Percentiles rank a stretch among this genome's conserved stretches.
phyloP scores from a whole-genome alignment of 768 basidiomycete species.

The Russula foetens region DNA sequence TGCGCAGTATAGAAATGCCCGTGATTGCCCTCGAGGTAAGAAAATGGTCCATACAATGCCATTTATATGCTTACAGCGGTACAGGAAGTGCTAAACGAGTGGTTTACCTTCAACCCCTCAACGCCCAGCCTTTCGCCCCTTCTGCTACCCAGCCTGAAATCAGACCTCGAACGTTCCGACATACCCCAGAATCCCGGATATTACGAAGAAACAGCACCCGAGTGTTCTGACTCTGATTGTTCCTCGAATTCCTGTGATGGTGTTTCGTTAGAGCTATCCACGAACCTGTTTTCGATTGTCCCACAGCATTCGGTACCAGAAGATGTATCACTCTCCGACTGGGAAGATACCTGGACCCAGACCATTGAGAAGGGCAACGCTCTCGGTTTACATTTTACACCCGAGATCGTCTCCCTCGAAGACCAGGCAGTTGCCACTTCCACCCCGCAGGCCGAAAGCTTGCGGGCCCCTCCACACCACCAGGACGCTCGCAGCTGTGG shows the following conservation, averaged over 20 bases:
- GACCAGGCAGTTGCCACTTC: neutral
- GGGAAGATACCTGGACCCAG: neutral
- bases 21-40: neutral
- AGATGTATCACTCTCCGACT: neutral
- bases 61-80: neutral
- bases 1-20: neutral
- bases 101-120: neutral
- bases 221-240: neutral
- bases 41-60: neutral
- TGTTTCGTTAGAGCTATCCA: neutral
- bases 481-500: neutral
- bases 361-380: neutral
- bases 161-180: neutral
- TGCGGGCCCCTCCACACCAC: constrained; percentile 5
- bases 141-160: neutral
- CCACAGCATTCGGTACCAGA: neutral
- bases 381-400: neutral
- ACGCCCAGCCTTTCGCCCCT: neutral
- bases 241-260: neutral
- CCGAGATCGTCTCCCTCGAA: neutral
- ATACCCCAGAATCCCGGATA: neutral
- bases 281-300: neutral
- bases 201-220: too few relatives aligned
- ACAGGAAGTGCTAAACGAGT: neutral
- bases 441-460: neutral